Base-by-base conservation (phyloP, 2,329 filamentous ascomycete genomes). In the Ophiostoma angusticollis region DNA sequence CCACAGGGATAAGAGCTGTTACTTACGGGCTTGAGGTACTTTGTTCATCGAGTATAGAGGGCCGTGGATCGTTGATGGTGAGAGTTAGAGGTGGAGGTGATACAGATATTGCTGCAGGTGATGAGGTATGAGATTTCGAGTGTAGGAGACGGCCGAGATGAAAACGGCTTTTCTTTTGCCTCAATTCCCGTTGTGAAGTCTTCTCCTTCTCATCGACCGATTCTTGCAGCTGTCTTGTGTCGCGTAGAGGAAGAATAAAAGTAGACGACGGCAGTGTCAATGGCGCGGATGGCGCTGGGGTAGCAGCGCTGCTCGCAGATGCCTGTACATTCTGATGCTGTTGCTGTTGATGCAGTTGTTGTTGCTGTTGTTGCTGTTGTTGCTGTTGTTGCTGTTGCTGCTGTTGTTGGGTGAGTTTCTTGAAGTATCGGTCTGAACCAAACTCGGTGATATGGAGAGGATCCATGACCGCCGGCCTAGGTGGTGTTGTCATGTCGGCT, bases 391-490 rank as follows among this genome's bases (percentile, higher is more conserved):
- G 60, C 46, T 65, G 63, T 14, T 59, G 60, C 47, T 58, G 63
- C 22, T 68, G 59, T 52, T 63, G 65, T 57, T 74, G 69, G 41
- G 61, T 65, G 44, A 78, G 56, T 58, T 80, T 80, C 39, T 68
- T 67, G 47, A 78, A 74, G 52, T 76, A 80, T 47, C 70, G 70
- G 56, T 72, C 64, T 31, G 75, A 80, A 45, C 73, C 75, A 58
- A 80, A 80, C 55, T 80, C 75, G 44, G 74, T 77, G 45, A 75
- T 65, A 47, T 78, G 74, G 49, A 68, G 64, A 51, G 70, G 72
- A 47, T 78, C 74, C 72, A 78, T 76, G 37, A 38, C 42, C 37
- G 43, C 40, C n/a, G 52, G 57, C 56, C 54, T 50, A 46, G 48
- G 38, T 35, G 19, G 43, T 44, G 47, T 35, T 33, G 50, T 21